Evolutionary conservation across 2,329 filamentous ascomycete genomes (phyloP).

Genomic region (Teratosphaeria viscida): DNA sequence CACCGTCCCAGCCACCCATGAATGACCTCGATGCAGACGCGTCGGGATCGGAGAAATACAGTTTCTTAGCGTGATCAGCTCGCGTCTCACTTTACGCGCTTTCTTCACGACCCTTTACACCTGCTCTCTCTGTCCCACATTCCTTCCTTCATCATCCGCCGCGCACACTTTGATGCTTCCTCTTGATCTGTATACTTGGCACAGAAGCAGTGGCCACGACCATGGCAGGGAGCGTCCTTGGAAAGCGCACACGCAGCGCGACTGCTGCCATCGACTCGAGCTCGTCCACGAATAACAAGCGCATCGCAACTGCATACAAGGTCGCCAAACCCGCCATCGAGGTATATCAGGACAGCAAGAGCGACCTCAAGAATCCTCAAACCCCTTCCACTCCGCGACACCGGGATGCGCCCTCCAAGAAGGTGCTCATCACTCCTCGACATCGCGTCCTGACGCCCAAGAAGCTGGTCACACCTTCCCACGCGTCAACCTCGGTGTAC

Average conservation of each 20-base stretch:
- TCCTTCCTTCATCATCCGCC: neutral
- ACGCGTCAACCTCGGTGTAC: conserved; percentile 63
- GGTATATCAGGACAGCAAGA: conserved; percentile 30
- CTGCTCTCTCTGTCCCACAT: neutral
- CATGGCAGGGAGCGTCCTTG: neutral
- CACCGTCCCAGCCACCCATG: neutral
- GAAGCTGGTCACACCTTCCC: conserved; percentile 54
- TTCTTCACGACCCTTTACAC: neutral
- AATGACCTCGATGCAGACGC: neutral
- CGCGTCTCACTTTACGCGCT: neutral
- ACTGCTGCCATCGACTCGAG: neutral
- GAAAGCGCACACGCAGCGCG: neutral
- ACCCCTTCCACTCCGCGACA: conserved; percentile 66
- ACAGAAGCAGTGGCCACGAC: neutral
- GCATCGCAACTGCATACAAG: conserved; percentile 8
- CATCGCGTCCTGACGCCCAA: conserved; percentile 76
- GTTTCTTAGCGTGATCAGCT: neutral
- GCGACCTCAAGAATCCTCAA: conserved; percentile 13
- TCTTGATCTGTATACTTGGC: neutral
- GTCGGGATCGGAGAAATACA: neutral
- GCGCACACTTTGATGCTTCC: neutral
- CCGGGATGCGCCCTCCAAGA: conserved; percentile 63
- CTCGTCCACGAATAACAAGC: neutral
- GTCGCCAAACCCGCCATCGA: conserved; percentile 29
- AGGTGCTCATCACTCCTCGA: conserved; percentile 65